phyloP scores from a whole-genome alignment of 257 asterid genomes.

The Ilex aquifolium region DNA sequence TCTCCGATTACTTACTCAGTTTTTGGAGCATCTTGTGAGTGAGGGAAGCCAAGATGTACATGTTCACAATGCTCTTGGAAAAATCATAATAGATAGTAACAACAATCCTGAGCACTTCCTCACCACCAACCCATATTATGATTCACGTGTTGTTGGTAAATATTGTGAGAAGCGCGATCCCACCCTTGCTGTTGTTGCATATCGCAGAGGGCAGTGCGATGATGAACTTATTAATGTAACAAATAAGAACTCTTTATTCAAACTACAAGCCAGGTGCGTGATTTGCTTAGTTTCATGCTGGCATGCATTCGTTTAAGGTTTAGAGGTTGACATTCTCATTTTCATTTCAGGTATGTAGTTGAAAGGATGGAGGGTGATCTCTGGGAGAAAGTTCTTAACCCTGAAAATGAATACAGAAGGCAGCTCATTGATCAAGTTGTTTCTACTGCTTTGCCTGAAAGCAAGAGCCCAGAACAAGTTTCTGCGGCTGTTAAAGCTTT shows the following conservation, averaged over 20 bases:
- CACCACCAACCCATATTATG: constrained; percentile 96
- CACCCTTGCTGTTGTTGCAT: constrained; percentile 99
- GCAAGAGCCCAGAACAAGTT: constrained; percentile 99
- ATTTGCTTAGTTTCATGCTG: constrained; percentile 7
- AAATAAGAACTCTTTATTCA: constrained; percentile 89
- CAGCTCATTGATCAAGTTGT: constrained; percentile 99
- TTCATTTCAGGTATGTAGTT: constrained; percentile 72
- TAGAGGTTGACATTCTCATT: constrained; percentile 7
- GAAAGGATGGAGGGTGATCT: constrained; percentile 98
- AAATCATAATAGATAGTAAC: constrained; percentile 95
- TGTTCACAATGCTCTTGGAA: constrained; percentile 98
- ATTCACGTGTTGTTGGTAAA: constrained; percentile 97
- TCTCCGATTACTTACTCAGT: constrained; percentile 94
- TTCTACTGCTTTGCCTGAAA: constrained; percentile 98
- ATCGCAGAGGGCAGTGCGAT: constrained; percentile 96
- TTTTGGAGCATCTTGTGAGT: constrained; percentile 99
- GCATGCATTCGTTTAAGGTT: constrained; percentile 8
- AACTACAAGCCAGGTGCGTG: constrained; percentile 93
- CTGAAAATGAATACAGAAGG: constrained; percentile 96
- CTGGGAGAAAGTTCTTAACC: constrained; percentile 92
- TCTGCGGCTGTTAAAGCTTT: constrained; percentile 99
- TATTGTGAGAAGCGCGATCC: constrained; percentile 99
- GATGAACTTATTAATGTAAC: constrained; percentile 95
- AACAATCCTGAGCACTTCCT: constrained; percentile 98
- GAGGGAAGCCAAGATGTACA: constrained; percentile 99